A percentile compares a stretch with the other conserved stretches of the same genome.
These are phyloP conservation scores for Wickerhamiella slavikovae DNA, from an alignment of 805 yeast genomes.

Conservation along the genomic window DNA sequence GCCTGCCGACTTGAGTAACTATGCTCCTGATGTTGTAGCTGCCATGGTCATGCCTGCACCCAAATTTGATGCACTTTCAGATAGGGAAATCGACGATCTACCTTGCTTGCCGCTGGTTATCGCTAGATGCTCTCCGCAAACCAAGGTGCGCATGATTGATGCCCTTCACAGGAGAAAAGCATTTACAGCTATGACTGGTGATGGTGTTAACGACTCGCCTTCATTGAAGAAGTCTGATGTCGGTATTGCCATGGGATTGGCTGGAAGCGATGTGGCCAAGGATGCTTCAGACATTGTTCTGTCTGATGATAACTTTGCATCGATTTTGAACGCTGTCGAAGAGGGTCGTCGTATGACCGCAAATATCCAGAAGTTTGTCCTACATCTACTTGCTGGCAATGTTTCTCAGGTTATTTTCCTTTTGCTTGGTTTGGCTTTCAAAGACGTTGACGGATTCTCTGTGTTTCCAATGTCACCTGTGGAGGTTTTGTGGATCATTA, in stretches of 20 bases:
- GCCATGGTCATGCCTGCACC: slow-evolving; percentile 60
- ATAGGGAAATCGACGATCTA: slow-evolving; percentile 35
- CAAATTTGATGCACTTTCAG: slow-evolving; percentile 43
- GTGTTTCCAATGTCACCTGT: slow-evolving; percentile 72
- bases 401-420: slow-evolving; percentile 50
- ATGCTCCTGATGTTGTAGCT: slow-evolving; percentile 29
- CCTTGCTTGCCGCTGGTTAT: slow-evolving; percentile 58
- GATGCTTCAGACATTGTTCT: slow-evolving; percentile 63
- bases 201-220: slow-evolving; percentile 70
- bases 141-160: slow-evolving; percentile 64
- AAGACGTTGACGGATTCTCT: slow-evolving; percentile 39
- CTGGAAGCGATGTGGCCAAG: slow-evolving; percentile 72
- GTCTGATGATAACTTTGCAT: slow-evolving; percentile 60
- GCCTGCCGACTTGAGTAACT: slow-evolving; percentile 37
- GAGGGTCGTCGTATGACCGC: slow-evolving; percentile 67
- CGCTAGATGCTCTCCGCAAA: slow-evolving; percentile 69
- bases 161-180: slow-evolving; percentile 44
- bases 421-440: slow-evolving; percentile 54
- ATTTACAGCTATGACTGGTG: slow-evolving; percentile 67
- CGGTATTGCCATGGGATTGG: slow-evolving; percentile 69
- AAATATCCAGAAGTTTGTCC: slow-evolving; percentile 57
- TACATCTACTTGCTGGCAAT: slow-evolving; percentile 52
- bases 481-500: slow-evolving; percentile 62
- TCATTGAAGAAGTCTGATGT: slow-evolving; percentile 58
- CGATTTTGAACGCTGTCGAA: slow-evolving; percentile 56